Conservation (phyloP, 768 basidiomycete genomes). For the Sistotremastrum suecicum region DNA sequence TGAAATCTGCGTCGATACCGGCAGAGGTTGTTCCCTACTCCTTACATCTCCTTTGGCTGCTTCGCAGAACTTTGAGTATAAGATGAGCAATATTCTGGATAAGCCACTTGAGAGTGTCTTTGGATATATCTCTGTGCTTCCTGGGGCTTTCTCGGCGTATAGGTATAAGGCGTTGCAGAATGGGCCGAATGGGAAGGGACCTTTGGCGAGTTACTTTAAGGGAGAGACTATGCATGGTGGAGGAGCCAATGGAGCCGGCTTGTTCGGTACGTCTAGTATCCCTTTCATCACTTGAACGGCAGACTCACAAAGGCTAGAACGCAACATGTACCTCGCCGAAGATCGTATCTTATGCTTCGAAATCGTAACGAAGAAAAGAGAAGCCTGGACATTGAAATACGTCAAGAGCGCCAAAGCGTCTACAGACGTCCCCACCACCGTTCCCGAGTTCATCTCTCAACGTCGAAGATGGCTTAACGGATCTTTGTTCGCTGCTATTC, state of each 20-base stretch:
- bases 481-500: slow-evolving; percentile 85
- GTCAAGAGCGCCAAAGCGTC: slow-evolving; percentile 90
- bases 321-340: slow-evolving; percentile 89
- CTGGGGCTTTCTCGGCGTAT: slow-evolving; percentile 88
- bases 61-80: slow-evolving; percentile 97
- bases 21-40: slow-evolving; percentile 55
- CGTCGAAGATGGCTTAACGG: slow-evolving; percentile 83
- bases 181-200: slow-evolving; percentile 77
- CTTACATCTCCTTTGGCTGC: slow-evolving; percentile 71
- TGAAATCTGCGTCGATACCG: slow-evolving; percentile 80
- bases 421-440: slow-evolving; percentile 87
- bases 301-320: slow-evolving; percentile 24
- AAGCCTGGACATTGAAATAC: slow-evolving; percentile 80
- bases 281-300: background rate
- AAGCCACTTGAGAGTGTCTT: slow-evolving; percentile 92
- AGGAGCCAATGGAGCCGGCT: slow-evolving; percentile 42
- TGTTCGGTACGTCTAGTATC: slow-evolving; percentile 44
- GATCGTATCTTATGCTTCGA: slow-evolving; percentile 89
- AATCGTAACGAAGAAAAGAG: slow-evolving; percentile 78
- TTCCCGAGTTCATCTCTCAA: slow-evolving; percentile 92
- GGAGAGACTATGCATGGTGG: slow-evolving; percentile 77
- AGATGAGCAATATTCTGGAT: slow-evolving; percentile 92
- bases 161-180: slow-evolving; percentile 80
- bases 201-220: slow-evolving; percentile 86
- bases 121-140: slow-evolving; percentile 77